Conservation (phyloP, 2,329 filamentous ascomycete species). For the Plenodomus lindquistii region DNA sequence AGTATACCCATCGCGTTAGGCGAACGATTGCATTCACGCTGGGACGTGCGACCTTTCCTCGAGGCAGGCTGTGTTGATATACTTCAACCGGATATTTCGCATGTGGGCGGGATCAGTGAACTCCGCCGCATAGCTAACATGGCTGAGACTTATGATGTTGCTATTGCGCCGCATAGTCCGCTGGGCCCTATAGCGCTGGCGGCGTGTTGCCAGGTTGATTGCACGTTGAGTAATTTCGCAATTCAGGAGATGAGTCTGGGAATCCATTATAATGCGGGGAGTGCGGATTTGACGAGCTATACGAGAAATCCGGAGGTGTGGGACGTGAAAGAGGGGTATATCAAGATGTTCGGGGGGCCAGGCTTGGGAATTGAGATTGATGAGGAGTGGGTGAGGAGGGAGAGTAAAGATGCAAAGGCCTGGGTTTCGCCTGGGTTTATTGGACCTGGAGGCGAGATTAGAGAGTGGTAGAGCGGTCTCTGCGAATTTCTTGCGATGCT, state of each 20-base stretch:
- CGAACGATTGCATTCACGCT: slow-evolving; percentile 71
- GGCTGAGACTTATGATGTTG: slow-evolving; percentile 74
- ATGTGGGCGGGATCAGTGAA: slow-evolving; percentile 74
- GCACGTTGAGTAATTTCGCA: slow-evolving; percentile 63
- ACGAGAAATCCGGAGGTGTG: slow-evolving; percentile 67
- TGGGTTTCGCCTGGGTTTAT: slow-evolving; percentile 71
- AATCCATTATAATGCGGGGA: slow-evolving; percentile 71
- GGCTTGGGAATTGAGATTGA: slow-evolving; percentile 71
- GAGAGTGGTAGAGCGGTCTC: slow-evolving; percentile 69
- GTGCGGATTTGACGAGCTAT: slow-evolving; percentile 59
- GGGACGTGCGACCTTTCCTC: slow-evolving; percentile 74
- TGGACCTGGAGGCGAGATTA: slow-evolving; percentile 67
- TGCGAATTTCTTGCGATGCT: too few species aligned
- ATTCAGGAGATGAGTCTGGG: slow-evolving; percentile 81
- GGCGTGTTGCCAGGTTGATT: slow-evolving; percentile 69
- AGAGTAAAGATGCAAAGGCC: slow-evolving; percentile 62
- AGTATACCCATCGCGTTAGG: slow-evolving; percentile 71
- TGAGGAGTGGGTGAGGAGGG: slow-evolving; percentile 66
- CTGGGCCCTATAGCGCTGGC: slow-evolving; percentile 74
- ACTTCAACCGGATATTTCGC: slow-evolving; percentile 72
- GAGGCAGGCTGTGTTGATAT: slow-evolving; percentile 70
- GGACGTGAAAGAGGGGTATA: slow-evolving; percentile 67
- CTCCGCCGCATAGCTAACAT: slow-evolving; percentile 69
- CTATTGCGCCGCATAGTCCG: slow-evolving; percentile 74
- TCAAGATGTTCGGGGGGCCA: slow-evolving; percentile 61